A percentile compares a stretch with the other conserved stretches of the same genome.
Conservation (phyloP, 768 basidiomycete genomes). For the Agrocybe chaxingu region DNA sequence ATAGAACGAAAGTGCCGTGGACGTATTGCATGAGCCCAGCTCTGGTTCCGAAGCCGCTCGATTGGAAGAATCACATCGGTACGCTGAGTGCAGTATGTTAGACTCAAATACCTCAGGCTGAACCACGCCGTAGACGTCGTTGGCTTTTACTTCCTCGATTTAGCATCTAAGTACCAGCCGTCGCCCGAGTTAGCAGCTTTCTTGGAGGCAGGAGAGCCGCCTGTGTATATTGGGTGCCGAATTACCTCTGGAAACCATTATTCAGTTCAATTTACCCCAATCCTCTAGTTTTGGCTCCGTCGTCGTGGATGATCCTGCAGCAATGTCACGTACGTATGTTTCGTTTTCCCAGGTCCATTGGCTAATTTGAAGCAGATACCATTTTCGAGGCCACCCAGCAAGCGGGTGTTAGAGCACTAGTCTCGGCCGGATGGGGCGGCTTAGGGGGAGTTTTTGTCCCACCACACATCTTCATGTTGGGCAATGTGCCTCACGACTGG, state of each 20-base stretch:
- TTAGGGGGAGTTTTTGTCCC: constrained; percentile 53
- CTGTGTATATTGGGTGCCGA: constrained; percentile 55
- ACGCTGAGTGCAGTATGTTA: constrained; percentile 2
- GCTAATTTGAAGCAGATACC: constrained; percentile 30
- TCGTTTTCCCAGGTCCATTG: background rate
- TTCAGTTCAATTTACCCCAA: background rate
- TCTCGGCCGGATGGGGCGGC: constrained; percentile 67
- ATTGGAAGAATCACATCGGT: constrained; percentile 66
- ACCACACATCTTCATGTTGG: constrained; percentile 55
- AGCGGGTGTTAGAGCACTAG: constrained; percentile 56
- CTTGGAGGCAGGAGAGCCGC: constrained; percentile 44
- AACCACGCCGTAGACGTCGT: constrained; percentile 42
- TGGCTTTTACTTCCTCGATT: constrained; percentile 62
- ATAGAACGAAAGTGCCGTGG: constrained; percentile 55
- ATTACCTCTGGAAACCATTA: background rate
- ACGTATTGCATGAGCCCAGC: constrained; percentile 62
- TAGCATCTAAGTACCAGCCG: constrained; percentile 46
- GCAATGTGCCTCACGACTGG: constrained; percentile 70
- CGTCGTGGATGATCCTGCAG: constrained; percentile 51
- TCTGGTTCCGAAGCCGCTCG: constrained; percentile 55
- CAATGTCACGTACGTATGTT: constrained; percentile 41
- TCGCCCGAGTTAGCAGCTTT: constrained; percentile 44
- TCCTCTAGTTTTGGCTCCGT: constrained; percentile 55
- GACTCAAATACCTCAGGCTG: background rate
- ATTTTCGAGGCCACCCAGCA: constrained; percentile 56